Percentiles rank a stretch among this genome's conserved stretches.
Evolutionary conservation across 495 filamentous ascomycete genomes (phyloP).

Genomic region (Wilcoxina mikolae): DNA sequence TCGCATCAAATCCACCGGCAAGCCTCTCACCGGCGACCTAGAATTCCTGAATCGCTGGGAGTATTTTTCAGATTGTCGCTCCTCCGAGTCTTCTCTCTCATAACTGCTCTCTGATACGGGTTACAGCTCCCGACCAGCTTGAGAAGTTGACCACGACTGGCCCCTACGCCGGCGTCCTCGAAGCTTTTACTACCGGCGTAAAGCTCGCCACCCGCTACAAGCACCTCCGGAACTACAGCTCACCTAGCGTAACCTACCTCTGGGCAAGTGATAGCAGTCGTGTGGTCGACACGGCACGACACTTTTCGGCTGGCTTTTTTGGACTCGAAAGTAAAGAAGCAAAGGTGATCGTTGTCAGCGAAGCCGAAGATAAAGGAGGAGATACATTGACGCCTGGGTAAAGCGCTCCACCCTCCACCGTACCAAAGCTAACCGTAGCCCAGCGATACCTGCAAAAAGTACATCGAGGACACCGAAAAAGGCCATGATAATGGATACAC

Average conservation of each 20-base stretch:
- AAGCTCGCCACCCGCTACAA: slow-evolving; percentile 41
- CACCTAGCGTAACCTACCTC: slow-evolving; percentile 28
- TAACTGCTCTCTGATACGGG: not conserved
- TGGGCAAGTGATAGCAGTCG: slow-evolving; percentile 45
- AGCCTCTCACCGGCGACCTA: slow-evolving; percentile 36
- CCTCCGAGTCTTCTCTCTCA: not conserved
- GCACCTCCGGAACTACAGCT: slow-evolving; percentile 31
- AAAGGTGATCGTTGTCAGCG: slow-evolving; percentile 39
- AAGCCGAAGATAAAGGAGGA: slow-evolving; percentile 35
- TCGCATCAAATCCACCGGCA: slow-evolving; percentile 33
- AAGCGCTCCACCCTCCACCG: not conserved
- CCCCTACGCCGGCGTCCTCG: slow-evolving; percentile 41
- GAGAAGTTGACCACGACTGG: slow-evolving; percentile 45
- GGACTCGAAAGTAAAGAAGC: slow-evolving; percentile 34
- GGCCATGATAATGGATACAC: slow-evolving; percentile 39
- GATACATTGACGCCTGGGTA: slow-evolving; percentile 45
- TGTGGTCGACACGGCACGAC: slow-evolving; percentile 43
- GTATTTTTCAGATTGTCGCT: slow-evolving; percentile 36
- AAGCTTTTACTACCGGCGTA: slow-evolving; percentile 43
- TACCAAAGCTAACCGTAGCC: not conserved
- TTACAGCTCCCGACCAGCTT: slow-evolving; percentile 26
- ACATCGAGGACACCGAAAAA: slow-evolving; percentile 33
- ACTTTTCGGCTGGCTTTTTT: slow-evolving; percentile 44
- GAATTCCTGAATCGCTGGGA: slow-evolving; percentile 43
- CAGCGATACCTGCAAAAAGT: slow-evolving; percentile 40